Percentiles rank a stretch among this genome's conserved stretches.
These are phyloP conservation scores for Calonectria pauciramosa DNA, from an alignment of 2,329 filamentous ascomycete species.

Conservation along the genomic window DNA sequence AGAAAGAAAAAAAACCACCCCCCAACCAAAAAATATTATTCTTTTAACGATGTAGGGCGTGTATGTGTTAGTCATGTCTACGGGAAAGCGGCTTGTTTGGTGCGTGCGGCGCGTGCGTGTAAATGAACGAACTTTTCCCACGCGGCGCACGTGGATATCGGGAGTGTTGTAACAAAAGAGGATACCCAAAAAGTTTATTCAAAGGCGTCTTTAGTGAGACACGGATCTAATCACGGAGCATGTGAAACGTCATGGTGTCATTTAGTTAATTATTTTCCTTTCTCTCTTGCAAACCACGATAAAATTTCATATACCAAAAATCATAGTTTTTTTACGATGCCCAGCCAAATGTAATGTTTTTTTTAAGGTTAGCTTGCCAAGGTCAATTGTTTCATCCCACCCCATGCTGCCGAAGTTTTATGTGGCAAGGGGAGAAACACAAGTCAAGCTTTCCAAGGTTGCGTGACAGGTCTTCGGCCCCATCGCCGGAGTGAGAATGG, in stretches of 20 bases:
- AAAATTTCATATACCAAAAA: background rate
- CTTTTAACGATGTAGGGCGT: background rate
- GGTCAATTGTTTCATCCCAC: background rate
- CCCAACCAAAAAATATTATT: no score
- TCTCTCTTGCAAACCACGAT: background rate
- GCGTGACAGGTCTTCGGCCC: background rate
- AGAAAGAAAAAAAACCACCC: background rate
- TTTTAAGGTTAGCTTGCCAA: background rate
- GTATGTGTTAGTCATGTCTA: background rate
- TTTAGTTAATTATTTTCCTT: background rate
- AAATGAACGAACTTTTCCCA: background rate
- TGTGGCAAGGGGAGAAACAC: background rate
- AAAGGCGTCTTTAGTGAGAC: slow-evolving; percentile 15
- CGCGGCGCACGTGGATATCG: background rate
- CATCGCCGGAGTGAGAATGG: slow-evolving; percentile 2
- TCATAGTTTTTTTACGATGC: background rate
- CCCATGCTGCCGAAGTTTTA: no score
- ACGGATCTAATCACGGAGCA: slow-evolving; percentile 12
- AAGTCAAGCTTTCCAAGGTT: background rate
- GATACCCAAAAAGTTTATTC: slow-evolving; percentile 16
- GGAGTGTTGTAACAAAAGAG: slow-evolving; percentile 11
- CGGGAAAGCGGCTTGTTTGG: background rate
- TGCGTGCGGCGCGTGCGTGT: background rate
- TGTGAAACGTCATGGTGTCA: slow-evolving; percentile 9
- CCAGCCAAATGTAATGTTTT: no score